Evolutionary conservation across 768 basidiomycete species (phyloP).

Genomic region (Suillus fuscotomentosus): DNA sequence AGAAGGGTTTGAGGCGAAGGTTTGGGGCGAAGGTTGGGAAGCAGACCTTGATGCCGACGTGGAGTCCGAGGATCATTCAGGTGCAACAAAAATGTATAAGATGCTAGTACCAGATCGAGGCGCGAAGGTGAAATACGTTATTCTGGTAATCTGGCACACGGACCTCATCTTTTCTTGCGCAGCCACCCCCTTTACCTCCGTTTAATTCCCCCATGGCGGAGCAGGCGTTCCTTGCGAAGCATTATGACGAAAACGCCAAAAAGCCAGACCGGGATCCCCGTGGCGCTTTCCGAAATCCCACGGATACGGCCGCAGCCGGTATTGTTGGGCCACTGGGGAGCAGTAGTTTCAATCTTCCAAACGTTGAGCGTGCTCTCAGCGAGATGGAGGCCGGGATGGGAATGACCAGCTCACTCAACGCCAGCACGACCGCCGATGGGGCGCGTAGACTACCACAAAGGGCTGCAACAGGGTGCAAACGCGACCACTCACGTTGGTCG

Average conservation of each 20-base stretch:
- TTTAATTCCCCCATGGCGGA: constrained; percentile 85
- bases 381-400: constrained; percentile 77
- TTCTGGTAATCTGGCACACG: background rate
- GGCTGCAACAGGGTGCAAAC: constrained; percentile 35
- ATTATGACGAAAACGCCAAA: constrained; percentile 90
- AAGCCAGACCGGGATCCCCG: constrained; percentile 90
- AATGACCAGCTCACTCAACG: constrained; percentile 28
- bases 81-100: constrained; percentile 67
- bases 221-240: constrained; percentile 85
- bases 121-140: constrained; percentile 50
- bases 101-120: constrained; percentile 76
- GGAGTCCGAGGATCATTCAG: constrained; percentile 39
- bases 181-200: constrained; percentile 68
- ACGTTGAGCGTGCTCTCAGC: constrained; percentile 81
- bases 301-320: constrained; percentile 59
- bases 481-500: constrained; percentile 30
- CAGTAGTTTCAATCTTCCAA: constrained; percentile 81
- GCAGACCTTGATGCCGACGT: constrained; percentile 56
- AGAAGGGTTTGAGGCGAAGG: constrained; percentile 86
- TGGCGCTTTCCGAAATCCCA: constrained; percentile 78
- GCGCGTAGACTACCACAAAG: constrained; percentile 31
- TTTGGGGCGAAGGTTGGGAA: constrained; percentile 81
- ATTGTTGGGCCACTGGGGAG: constrained; percentile 93
- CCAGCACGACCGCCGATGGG: constrained; percentile 35
- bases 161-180: constrained; percentile 7